Evolutionary conservation across 2,329 filamentous ascomycete species (phyloP), one percentile per base, ranked within the genome.

Genomic region (Nigrospora sphaerica): DNA sequence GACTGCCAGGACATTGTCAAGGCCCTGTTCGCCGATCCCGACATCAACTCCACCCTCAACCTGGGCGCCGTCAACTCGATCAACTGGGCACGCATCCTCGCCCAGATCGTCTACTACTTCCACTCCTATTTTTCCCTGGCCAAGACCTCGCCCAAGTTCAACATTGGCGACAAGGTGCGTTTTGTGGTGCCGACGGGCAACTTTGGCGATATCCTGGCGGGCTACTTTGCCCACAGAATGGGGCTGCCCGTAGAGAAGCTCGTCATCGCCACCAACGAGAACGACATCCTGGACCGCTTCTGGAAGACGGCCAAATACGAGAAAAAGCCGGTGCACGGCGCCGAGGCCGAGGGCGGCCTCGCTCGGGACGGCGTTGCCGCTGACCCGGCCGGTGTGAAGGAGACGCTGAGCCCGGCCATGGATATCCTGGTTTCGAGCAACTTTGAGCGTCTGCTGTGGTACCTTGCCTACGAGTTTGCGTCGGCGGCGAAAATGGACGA

Each of bases 1-100:
- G 90, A 97, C 63, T 97, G 93, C 69, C 92, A 96, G 80, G 90
- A 95, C 67, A 95, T 93, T 47, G 86, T 98, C 63, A 97, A 98
- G 71, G 84, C 87, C 1, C 78, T 98, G 42, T 96, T 97, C 62
- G 84, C 82, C 52, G 92, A 98, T 58, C 74, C 85, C 3, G 83
- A 90, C 46, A 86, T 88, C 63, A 97, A 97, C 74, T 72, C 78
- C 56, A 82, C 80, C 2, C 81, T 92, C 61, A 89, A 88, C 55
- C 84, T 97, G 38, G 92, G 87, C 36, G 92, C 93, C 38, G 89
- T 97, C 55, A 97, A 97, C 74, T 93, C 87, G 39, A 97, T 97
- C 71, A 97, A 97, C 72, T 96, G 86, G 80, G 87, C 91, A 2
- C 80, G 93, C 57, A 97, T 98, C 56, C 78, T 98, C 34, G 92